Conservation (phyloP, 1,139 yeast species). For the Taphrina pruni region DNA sequence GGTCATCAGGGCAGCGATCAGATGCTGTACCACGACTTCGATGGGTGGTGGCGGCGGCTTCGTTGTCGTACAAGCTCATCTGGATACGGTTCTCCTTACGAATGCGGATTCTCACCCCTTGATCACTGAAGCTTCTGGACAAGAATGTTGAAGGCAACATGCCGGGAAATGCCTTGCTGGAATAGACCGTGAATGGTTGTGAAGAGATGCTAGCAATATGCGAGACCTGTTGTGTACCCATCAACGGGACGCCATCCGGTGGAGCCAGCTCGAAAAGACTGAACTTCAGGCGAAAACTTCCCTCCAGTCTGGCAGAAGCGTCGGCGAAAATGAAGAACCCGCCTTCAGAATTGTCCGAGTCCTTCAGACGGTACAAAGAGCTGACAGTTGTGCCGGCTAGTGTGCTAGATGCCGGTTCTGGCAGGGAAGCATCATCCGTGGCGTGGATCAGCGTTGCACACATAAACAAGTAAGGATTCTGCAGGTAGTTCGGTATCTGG, state of each 20-base stretch:
- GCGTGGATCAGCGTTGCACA: conserved; percentile 25
- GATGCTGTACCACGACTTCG: neutral
- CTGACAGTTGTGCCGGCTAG: conserved; percentile 39
- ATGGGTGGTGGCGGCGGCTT: neutral
- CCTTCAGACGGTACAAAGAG: conserved; percentile 28
- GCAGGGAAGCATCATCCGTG: conserved; percentile 5
- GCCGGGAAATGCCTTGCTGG: conserved; percentile 54
- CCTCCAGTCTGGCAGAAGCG: conserved; percentile 52
- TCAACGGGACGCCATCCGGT: neutral
- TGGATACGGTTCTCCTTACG: conserved; percentile 32
- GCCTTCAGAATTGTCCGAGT: conserved; percentile 34
- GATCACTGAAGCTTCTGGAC: conserved; percentile 34
- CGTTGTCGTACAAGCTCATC: conserved; percentile 7
- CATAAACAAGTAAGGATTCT: conserved; percentile 32
- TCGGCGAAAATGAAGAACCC: conserved; percentile 52
- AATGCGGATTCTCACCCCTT: conserved; percentile 37
- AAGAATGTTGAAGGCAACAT: conserved; percentile 43
- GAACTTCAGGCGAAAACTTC: conserved; percentile 50
- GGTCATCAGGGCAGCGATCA: neutral
- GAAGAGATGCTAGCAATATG: conserved; percentile 47
- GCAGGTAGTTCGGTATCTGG: conserved; percentile 22
- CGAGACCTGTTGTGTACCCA: conserved; percentile 7
- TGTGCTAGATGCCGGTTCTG: conserved; percentile 2
- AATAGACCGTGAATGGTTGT: conserved; percentile 51
- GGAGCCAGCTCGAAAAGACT: conserved; percentile 45